These are phyloP conservation scores for Pichia inconspicua DNA, from an alignment of 1,139 yeast species.

Conservation along the genomic window DNA sequence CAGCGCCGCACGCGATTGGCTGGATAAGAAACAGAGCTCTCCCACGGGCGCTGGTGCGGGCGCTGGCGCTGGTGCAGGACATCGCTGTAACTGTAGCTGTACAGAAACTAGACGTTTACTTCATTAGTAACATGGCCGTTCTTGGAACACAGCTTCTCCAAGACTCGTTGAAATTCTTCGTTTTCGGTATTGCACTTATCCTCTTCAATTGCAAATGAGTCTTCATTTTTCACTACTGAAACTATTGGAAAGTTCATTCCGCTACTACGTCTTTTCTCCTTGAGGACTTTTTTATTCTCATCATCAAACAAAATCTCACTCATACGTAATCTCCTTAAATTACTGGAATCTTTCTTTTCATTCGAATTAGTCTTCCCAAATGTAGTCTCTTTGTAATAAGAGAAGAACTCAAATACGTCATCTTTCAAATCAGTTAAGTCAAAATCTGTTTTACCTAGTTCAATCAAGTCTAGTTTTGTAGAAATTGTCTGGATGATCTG, in stretches of 20 bases:
- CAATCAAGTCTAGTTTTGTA: conserved; percentile 17
- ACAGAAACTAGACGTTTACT: no score
- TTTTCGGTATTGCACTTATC: conserved; percentile 4
- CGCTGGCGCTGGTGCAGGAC: no score
- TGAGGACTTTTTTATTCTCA: conserved; percentile 8
- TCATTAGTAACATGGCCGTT: no score
- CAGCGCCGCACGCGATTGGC: neutral
- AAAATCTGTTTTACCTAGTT: conserved; percentile 12
- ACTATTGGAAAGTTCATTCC: conserved; percentile 23
- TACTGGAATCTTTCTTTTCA: neutral
- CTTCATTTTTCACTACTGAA: conserved; percentile 19
- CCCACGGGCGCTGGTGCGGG: no score
- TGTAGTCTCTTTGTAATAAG: conserved; percentile 6
- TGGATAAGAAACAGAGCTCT: neutral
- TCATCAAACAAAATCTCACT: conserved; percentile 8
- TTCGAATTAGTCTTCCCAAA: neutral
- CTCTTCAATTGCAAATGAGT: neutral
- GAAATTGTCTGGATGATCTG: conserved; percentile 15
- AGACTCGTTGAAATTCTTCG: conserved; percentile 17
- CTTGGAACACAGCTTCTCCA: conserved; percentile 15
- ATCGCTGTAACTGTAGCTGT: no score
- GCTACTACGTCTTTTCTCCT: conserved; percentile 20
- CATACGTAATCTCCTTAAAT: conserved; percentile 8
- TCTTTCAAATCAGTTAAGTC: conserved; percentile 8
- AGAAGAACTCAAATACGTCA: conserved; percentile 12